These are phyloP conservation scores for Schizophyllum commune DNA, from an alignment of 1,284 basidiomycete species.

Conservation along the genomic window DNA sequence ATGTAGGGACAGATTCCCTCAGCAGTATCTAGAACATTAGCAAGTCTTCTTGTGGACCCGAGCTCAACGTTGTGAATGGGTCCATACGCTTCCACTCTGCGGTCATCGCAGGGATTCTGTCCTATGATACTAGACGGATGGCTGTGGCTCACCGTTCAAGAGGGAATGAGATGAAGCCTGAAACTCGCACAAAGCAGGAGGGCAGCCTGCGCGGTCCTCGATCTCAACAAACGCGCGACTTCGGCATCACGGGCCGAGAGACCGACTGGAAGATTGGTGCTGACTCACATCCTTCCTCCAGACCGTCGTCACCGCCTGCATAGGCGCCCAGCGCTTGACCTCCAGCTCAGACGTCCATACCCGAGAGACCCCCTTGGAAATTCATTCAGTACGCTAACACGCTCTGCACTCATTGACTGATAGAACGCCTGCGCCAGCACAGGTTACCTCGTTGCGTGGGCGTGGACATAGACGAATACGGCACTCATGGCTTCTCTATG, in stretches of 20 bases:
- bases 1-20: constrained; percentile 30
- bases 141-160: not conserved
- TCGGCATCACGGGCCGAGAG: constrained; percentile 9
- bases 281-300: not conserved
- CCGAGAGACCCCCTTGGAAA: not conserved
- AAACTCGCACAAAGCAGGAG: too few relatives aligned
- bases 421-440: not conserved
- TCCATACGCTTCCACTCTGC: constrained; percentile 81
- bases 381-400: not conserved
- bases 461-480: not conserved
- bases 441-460: too few relatives aligned
- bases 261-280: not conserved
- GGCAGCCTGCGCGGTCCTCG: too few relatives aligned
- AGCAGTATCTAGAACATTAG: constrained; percentile 86
- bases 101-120: constrained; percentile 30
- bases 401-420: not conserved
- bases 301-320: not conserved
- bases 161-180: too few relatives aligned
- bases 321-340: not conserved
- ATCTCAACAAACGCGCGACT: too few relatives aligned
- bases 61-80: constrained; percentile 35
- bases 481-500: not conserved
- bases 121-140: constrained; percentile 26
- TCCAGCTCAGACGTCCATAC: not conserved
- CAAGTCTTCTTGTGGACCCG: constrained; percentile 68